Evolutionary conservation across 345 rosid species (phyloP), one percentile per base, ranked within the genome.

Genomic region (Salix caprea): DNA sequence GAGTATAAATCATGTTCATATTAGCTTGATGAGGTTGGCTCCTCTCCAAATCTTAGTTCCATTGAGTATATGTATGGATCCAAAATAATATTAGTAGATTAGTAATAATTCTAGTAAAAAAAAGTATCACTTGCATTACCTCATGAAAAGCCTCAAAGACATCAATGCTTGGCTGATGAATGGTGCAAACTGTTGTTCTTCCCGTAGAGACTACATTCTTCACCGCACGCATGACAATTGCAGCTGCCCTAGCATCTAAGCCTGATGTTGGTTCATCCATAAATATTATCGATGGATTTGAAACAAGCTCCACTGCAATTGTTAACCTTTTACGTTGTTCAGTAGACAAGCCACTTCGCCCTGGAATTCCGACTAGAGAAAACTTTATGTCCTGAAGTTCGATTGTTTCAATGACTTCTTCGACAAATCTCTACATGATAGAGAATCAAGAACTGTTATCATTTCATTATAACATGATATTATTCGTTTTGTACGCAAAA

Each of bases 291-390:
- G 88, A 88, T 3, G 88, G 89, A 70, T 88, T 88, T 2, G 89
- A 78, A 26, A 88, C 84, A 34, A 87, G 86, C 80, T 87, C 90
- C 19, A 87, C 90, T n/a, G 87, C 90, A 39, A 87, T 80, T 0
- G 94, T 91, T 16, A 93, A 78, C 11, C 96, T 67, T 70, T 93
- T 93, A 16, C 96, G 85, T 79, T 93, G 96, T 87, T 88, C 97
- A 30, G 88, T 91, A 34, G 94, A 93, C 14, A 91, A 73, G 28
- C 97, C 96, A 54, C 81, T 84, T 40, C 70, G 74, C 7, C 89
- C 94, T 0, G 91, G 83, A 40, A 84, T 78, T 62, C 96, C 96
- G 40, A 93, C 97, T 62, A 91, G 71, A 2, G 90, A 56, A 70
- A 88, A 91, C 79, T 88, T 90, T 36, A 91, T 80, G 58, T 69